These are phyloP conservation scores for Aspergillus ochraceus DNA, from an alignment of 2,329 filamentous ascomycete species.

Conservation along the genomic window DNA sequence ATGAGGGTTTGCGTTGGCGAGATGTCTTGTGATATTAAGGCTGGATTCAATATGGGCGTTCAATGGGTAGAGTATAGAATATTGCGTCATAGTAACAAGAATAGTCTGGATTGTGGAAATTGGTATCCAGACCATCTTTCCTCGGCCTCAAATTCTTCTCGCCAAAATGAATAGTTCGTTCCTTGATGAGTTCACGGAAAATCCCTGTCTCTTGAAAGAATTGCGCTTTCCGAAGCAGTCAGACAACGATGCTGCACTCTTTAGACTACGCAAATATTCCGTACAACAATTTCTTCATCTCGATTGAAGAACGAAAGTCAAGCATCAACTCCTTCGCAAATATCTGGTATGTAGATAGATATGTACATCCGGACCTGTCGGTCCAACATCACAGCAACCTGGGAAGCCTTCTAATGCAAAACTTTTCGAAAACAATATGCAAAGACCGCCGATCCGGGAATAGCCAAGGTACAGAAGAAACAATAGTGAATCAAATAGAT, in stretches of 20 bases:
- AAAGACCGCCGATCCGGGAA: constrained; percentile 11
- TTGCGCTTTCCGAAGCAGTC: too few relatives aligned
- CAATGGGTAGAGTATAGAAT: too few relatives aligned
- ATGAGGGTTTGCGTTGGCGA: neutral
- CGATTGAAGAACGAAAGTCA: neutral
- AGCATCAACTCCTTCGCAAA: neutral
- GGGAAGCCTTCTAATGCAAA: constrained; percentile 7
- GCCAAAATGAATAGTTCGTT: neutral
- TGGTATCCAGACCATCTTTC: neutral
- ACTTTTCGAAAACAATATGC: constrained; percentile 11
- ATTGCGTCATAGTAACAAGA: too few relatives aligned
- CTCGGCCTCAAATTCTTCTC: neutral
- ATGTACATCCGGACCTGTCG: constrained; percentile 3
- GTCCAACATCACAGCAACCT: neutral
- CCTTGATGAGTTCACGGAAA: neutral
- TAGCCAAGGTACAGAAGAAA: constrained; percentile 3
- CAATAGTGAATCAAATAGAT: constrained; percentile 2
- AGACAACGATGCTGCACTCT: too few relatives aligned
- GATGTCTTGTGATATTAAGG: neutral
- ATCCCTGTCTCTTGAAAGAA: neutral
- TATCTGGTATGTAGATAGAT: neutral
- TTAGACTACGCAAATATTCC: too few relatives aligned
- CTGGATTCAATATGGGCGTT: neutral
- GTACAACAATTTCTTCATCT: neutral
- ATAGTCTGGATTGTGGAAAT: neutral